Conservation (phyloP, 768 basidiomycete genomes). For the Kwoniella europaea region DNA sequence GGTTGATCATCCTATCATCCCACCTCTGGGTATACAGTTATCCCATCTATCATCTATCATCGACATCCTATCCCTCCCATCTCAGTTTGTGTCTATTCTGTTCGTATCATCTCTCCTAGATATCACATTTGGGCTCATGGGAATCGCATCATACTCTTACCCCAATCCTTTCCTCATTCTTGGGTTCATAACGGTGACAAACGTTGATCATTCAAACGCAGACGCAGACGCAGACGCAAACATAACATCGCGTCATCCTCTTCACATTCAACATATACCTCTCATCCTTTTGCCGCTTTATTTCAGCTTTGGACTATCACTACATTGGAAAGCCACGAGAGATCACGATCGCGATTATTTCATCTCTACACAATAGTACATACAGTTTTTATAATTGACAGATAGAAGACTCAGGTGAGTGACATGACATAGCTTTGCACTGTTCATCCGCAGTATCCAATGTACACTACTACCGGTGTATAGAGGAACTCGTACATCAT, state of each 20-base stretch:
- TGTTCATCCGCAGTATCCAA: constrained; percentile 1
- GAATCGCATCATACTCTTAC: not conserved
- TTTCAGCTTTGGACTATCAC: not conserved
- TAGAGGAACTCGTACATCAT: not conserved
- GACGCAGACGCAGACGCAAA: not conserved
- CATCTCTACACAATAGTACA: too few relatives aligned
- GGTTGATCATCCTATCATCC: not conserved
- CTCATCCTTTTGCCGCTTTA: not conserved
- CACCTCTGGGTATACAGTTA: not conserved
- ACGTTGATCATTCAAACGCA: not conserved
- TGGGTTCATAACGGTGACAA: not conserved
- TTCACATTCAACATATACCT: not conserved
- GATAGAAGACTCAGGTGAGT: not conserved
- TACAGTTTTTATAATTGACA: not conserved
- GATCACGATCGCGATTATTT: too few relatives aligned
- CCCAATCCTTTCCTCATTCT: not conserved
- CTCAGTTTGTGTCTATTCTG: not conserved
- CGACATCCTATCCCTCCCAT: not conserved
- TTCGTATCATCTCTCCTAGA: not conserved
- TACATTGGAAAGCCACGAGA: too few relatives aligned
- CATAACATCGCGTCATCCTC: constrained; percentile 6
- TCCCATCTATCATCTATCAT: not conserved
- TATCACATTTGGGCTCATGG: not conserved
- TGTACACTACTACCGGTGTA: not conserved
- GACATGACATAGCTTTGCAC: not conserved